Conservation (phyloP, 164 flowering plant genomes). For the Chimonanthus praecox region DNA sequence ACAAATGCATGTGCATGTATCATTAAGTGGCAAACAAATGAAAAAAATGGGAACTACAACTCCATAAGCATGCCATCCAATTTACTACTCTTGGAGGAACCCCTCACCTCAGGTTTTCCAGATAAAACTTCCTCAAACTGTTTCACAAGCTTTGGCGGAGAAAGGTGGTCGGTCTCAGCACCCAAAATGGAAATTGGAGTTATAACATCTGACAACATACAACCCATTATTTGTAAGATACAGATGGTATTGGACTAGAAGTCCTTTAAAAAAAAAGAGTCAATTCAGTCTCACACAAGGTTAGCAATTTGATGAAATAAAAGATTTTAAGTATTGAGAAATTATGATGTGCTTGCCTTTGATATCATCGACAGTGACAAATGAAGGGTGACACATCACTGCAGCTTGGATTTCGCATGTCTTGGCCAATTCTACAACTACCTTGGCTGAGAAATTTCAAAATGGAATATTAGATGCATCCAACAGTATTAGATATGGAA, state of each 20-base stretch:
- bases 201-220: conserved; percentile 48
- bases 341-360: conserved; percentile 33
- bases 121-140: conserved; percentile 55
- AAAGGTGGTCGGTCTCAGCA: conserved; percentile 57
- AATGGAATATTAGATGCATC: not conserved
- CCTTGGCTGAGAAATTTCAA: conserved; percentile 45
- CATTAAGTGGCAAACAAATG: not conserved
- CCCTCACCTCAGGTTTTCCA: conserved; percentile 52
- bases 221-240: not conserved
- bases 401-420: conserved; percentile 48
- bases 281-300: not conserved
- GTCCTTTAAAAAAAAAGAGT: too few species aligned
- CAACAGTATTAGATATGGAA: not conserved
- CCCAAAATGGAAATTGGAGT: conserved; percentile 61
- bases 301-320: not conserved
- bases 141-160: conserved; percentile 70
- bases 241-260: not conserved
- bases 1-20: not conserved
- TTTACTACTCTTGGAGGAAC: not conserved
- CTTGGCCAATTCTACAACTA: conserved; percentile 57
- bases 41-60: too few species aligned
- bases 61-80: too few species aligned
- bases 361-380: conserved; percentile 58
- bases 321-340: not conserved
- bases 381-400: conserved; percentile 60